Conservation (phyloP, 768 basidiomycete species). For the Suillus subalutaceus region DNA sequence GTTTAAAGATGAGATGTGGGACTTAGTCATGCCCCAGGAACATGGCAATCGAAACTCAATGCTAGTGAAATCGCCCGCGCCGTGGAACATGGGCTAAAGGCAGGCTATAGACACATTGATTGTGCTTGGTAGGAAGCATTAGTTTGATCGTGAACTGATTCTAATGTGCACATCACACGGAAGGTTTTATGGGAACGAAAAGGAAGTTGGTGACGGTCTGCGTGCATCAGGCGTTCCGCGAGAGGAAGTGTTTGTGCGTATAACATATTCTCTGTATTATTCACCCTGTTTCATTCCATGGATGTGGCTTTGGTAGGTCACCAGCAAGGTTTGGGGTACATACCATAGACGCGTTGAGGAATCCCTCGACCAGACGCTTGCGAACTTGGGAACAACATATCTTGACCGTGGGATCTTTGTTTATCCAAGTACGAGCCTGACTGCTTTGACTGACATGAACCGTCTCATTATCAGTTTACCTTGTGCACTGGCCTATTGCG, state of each 20-base stretch:
- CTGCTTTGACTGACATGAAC: neutral
- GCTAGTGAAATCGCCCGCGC: conserved; percentile 60
- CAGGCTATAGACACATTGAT: conserved; percentile 79
- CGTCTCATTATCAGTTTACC: conserved; percentile 46
- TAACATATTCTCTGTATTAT: neutral
- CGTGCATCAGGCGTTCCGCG: conserved; percentile 75
- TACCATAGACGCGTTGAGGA: conserved; percentile 74
- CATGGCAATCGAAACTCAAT: conserved; percentile 78
- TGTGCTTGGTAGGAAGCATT: conserved; percentile 51
- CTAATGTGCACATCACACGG: conserved; percentile 5
- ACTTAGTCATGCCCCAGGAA: conserved; percentile 48
- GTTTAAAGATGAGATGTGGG: neutral
- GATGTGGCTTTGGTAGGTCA: conserved; percentile 37
- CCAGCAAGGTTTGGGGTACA: conserved; percentile 71
- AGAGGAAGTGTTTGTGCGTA: conserved; percentile 65
- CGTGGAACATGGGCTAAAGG: conserved; percentile 73
- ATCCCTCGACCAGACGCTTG: conserved; percentile 72
- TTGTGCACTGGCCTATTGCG: conserved; percentile 81
- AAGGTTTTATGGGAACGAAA: conserved; percentile 75
- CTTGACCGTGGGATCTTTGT: conserved; percentile 61
- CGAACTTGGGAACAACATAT: conserved; percentile 79
- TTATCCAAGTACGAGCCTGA: conserved; percentile 2
- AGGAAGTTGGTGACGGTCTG: conserved; percentile 82
- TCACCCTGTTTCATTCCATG: neutral
- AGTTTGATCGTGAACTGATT: neutral